Evolutionary conservation across 371 early-diverging fungal genomes (phyloP).

Genomic region (Syncephalastrum monosporum): DNA sequence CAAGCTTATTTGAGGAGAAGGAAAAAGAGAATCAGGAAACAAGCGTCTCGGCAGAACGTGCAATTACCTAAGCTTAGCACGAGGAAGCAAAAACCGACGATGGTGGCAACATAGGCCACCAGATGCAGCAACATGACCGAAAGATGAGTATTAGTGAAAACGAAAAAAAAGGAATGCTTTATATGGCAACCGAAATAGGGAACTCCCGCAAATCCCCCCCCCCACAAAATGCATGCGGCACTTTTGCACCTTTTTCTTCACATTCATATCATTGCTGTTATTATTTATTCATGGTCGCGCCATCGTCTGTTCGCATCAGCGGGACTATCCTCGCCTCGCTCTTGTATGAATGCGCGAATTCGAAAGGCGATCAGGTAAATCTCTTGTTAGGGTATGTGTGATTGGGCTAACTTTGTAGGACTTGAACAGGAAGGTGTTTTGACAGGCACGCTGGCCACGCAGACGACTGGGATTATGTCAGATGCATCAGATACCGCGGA

Average conservation of each 20-base stretch:
- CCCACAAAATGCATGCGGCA: no score
- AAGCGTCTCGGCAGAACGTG: no score
- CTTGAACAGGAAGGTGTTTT: slow-evolving; percentile 17
- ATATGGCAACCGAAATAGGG: no score
- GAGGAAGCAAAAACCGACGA: slow-evolving; percentile 39
- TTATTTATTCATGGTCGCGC: no score
- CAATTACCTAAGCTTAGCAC: slow-evolving; percentile 46
- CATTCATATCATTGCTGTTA: no score
- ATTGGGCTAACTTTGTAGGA: background rate
- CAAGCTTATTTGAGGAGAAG: slow-evolving; percentile 55
- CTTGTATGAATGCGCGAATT: slow-evolving; percentile 18
- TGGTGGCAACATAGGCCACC: slow-evolving; percentile 43
- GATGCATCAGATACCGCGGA: slow-evolving; percentile 9
- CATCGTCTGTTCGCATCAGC: slow-evolving; percentile 14
- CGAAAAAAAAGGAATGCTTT: background rate
- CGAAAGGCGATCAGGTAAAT: slow-evolving; percentile 11
- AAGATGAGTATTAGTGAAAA: slow-evolving; percentile 1
- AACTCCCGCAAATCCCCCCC: no score
- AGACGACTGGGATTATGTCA: slow-evolving; percentile 7
- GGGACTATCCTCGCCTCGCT: slow-evolving; percentile 17
- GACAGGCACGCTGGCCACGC: slow-evolving; percentile 11
- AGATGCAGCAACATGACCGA: slow-evolving; percentile 30
- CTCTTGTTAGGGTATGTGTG: background rate
- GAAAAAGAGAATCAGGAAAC: background rate
- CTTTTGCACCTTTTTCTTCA: no score